Evolutionary conservation across 202 grass and related monocot genomes (phyloP), one percentile per base, ranked within the genome.

Genomic region (Saccharum hybrid): DNA sequence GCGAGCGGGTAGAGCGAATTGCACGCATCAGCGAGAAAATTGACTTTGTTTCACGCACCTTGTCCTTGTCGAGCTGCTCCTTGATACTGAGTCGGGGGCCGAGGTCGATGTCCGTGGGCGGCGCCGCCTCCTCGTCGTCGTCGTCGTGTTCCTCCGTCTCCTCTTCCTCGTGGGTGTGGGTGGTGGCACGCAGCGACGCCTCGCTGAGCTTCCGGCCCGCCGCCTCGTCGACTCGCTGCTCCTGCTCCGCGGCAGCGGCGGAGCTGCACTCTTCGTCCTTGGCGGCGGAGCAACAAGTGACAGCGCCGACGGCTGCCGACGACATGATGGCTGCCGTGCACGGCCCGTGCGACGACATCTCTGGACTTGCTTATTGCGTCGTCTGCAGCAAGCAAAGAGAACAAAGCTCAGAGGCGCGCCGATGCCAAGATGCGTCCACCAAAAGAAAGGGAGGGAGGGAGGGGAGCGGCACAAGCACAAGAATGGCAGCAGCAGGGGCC

Each of bases 61-160:
- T 94, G 59, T 94, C 92, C 74, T 79, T 94, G 74, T 92, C 92
- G 38, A 94, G 82, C 85, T 94, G 90, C 40, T 90, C 85, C 66
- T 92, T 94, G 87, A 94, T 90, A 74, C 89, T 94, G 60, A 94
- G 75, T 28, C 86, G 67, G 11, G 92, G 92, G 1, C 92, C 92
- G 51, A 92, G 82, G 63, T 90, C 88, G 66, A 91, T 73, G 59
- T 39, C 73, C 23, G 81, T 81, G 28, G 68, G 43, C 23, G 57
- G 63, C 66, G 89, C 82, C 48, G 23, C 74, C 45, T 61, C 90
- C 15, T 63, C 79, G 0, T 84, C 90, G 0, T 94, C 89, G 0
- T 94, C 89, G 0, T 89, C 92, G 33, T 28, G 28, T 0, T 91
- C 87, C 4, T 22, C 30, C 1, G 3, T 10, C 16, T 74, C 82